These are phyloP conservation scores for Lactarius evosmus DNA, from an alignment of 768 basidiomycete species.

Conservation along the genomic window DNA sequence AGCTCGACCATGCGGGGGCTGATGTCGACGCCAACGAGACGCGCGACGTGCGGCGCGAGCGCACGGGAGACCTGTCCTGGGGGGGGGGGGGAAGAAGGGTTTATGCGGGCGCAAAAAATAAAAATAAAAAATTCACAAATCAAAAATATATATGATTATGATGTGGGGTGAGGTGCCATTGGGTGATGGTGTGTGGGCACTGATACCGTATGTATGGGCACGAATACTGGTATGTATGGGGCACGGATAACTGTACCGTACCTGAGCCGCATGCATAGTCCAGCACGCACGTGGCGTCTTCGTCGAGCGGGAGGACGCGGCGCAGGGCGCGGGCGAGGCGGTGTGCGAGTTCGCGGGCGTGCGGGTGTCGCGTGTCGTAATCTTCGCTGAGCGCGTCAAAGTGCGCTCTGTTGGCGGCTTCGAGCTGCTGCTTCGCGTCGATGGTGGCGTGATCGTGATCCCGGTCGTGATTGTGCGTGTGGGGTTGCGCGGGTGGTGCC, in stretches of 20 bases:
- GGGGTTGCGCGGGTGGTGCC: not conserved
- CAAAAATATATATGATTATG: too few species aligned
- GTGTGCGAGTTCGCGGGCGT: constrained; percentile 7
- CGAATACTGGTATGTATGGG: too few species aligned
- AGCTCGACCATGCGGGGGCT: constrained; percentile 65
- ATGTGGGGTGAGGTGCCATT: too few species aligned
- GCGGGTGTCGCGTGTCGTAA: constrained; percentile 13
- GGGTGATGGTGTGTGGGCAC: too few species aligned
- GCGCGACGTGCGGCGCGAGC: constrained; percentile 56
- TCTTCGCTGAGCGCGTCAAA: constrained; percentile 12
- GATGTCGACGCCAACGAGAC: constrained; percentile 72
- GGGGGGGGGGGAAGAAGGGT: too few species aligned
- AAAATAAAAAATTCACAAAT: not conserved
- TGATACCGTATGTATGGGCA: too few species aligned
- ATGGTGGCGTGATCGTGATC: not conserved
- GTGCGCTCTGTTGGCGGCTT: constrained; percentile 16
- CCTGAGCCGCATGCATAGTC: constrained; percentile 26
- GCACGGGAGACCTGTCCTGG: constrained; percentile 62
- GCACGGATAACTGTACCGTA: not conserved
- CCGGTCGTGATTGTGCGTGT: not conserved
- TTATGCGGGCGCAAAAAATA: too few species aligned
- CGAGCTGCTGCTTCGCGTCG: not conserved
- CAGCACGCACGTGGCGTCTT: constrained; percentile 6
- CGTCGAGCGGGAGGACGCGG: constrained; percentile 5
- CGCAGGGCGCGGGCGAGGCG: not conserved